Conservation (phyloP, 441 rosid genomes). For the Corymbia calophylla region DNA sequence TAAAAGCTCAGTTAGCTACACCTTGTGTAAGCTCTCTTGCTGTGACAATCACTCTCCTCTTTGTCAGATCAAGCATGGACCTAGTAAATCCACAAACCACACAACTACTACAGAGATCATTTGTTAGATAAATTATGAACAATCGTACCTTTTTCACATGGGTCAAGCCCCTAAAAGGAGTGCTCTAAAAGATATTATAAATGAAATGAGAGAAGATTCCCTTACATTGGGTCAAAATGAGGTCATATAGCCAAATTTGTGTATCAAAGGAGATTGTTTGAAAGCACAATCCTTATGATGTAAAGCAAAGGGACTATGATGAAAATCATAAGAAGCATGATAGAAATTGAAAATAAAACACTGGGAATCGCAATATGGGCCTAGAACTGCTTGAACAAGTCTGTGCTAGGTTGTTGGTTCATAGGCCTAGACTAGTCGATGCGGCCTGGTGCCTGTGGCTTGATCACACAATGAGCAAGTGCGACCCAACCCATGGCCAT, state of each 20-base stretch:
- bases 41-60: neutral
- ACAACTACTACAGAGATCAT: neutral
- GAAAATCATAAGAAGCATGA: neutral
- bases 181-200: neutral
- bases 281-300: neutral
- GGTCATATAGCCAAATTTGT: neutral
- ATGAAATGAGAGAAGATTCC: neutral
- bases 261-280: rapidly evolving
- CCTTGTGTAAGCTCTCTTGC: neutral
- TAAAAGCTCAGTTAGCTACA: neutral
- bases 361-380: neutral
- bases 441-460: neutral
- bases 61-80: neutral
- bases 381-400: neutral
- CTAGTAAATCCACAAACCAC: neutral
- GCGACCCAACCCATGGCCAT: rapidly evolving
- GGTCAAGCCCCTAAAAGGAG: neutral
- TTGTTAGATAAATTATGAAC: neutral
- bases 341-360: neutral
- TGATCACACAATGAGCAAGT: neutral
- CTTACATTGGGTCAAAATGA: neutral
- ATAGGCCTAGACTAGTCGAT: neutral
- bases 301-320: neutral
- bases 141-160: neutral
- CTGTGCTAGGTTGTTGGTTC: neutral